Base-by-base conservation (phyloP, 148 eudicot genomes). In the Vaccinium myrtillus region DNA sequence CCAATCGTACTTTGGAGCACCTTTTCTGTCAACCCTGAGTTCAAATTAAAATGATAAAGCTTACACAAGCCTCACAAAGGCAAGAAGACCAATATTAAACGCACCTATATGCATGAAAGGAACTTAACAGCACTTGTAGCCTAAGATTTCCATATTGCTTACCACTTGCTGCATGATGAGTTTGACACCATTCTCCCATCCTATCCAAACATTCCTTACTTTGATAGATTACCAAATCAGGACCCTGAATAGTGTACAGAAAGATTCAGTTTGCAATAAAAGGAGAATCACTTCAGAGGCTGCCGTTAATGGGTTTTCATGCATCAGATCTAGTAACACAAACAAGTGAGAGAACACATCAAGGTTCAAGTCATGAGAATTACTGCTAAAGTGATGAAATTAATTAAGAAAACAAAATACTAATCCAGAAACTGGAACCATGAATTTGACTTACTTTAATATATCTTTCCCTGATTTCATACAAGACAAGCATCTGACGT, bases 141-240 rank as follows among this genome's bases (percentile, higher is more conserved):
- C 77, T 23, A 81, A 84, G 43, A 49, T 16, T n/a, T 71, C 39
- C 15, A 86, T 81, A 59, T 73, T 82, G 75, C 96, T 88, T 87
- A 95, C 99, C 99, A 90, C 99, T 97, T 84, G 87, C 95, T 83
- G 89, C 92, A 79, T 94, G 98, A 90, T 97, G 98, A 77, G 83
- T 80, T 88, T 93, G 98, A 90, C 96, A 94, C 99, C 96, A 95
- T 83, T 92, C 93, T 49, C 91, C 94, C 98, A 97, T 95, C 78
- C 86, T 87, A 83, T 93, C 98, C 82, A 94, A 84, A 84, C 98
- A 94, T 82, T 93, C 96, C 83, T 94, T 89, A 81, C 93, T 54
- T 89, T 97, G 99, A 93, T 89, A 91, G 85, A 95, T 91, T 79
- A 97, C 94, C 86, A 97, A 87, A 83, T 94, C 92, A 81, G 99